phyloP scores from a whole-genome alignment of 202 grass and related monocot genomes.

The Digitaria exilis region DNA sequence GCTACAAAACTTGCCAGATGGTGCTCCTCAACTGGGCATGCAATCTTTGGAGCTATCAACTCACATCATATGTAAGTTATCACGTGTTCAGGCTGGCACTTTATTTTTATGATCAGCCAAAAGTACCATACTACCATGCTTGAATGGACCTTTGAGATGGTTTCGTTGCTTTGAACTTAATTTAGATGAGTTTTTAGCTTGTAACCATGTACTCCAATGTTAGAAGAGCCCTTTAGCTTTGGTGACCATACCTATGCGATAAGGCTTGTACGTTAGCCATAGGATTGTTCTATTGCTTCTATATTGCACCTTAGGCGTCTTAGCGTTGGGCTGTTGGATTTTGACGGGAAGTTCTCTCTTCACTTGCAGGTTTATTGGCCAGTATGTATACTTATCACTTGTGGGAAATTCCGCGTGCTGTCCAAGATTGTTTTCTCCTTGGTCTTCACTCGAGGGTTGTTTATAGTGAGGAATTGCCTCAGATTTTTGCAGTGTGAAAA shows the following conservation, averaged over 20 bases:
- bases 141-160: neutral
- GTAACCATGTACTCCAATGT: too few species aligned
- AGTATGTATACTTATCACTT: neutral
- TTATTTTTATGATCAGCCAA: neutral
- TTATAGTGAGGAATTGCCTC: neutral
- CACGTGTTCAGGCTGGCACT: neutral
- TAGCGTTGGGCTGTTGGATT: neutral
- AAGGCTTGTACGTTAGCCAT: neutral
- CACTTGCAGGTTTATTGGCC: constrained; percentile 9
- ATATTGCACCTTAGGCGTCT: too few species aligned
- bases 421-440: neutral
- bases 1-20: neutral
- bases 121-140: neutral
- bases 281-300: neutral
- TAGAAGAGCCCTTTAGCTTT: neutral
- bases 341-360: neutral
- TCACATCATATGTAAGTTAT: constrained; percentile 28
- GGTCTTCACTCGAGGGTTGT: neutral
- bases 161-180: neutral
- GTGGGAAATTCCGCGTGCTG: neutral
- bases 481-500: neutral
- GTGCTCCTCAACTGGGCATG: constrained; percentile 3
- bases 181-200: neutral
- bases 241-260: neutral
- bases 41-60: constrained; percentile 4